Conservation (phyloP, 2,329 filamentous ascomycete genomes). For the Fusarium beomiforme region DNA sequence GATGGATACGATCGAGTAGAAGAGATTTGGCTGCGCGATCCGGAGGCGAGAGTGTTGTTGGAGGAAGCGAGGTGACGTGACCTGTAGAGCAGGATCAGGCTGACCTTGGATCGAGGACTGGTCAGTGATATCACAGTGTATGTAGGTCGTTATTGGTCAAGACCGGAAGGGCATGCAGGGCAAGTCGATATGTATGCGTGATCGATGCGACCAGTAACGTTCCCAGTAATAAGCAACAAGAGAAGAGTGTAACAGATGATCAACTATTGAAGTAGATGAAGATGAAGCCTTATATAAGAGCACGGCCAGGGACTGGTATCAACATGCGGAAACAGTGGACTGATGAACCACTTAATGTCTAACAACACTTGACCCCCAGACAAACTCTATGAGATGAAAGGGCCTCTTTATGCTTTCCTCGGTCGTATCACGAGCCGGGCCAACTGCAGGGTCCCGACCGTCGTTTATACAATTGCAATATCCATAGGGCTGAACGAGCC, state of each 20-base stretch:
- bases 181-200: background rate
- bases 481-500: slow-evolving; percentile 19
- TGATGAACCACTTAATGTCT: background rate
- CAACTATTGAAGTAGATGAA: background rate
- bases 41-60: background rate
- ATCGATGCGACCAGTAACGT: background rate
- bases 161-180: background rate
- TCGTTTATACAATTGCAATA: background rate
- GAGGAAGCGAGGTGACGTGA: background rate
- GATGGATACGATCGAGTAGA: slow-evolving; percentile 27
- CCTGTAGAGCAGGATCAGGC: background rate
- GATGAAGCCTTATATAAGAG: background rate
- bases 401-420: slow-evolving; percentile 24
- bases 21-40: slow-evolving; percentile 6
- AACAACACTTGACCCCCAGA: background rate
- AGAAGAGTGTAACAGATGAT: background rate
- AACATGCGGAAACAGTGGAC: background rate
- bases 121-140: background rate
- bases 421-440: slow-evolving; percentile 8
- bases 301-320: background rate
- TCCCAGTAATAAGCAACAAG: background rate
- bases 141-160: background rate
- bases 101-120: background rate
- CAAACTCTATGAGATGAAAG: background rate
- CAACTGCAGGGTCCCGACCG: background rate